These are phyloP conservation scores for Eucalyptus microcorys DNA, from an alignment of 345 rosid species.

Conservation along the genomic window DNA sequence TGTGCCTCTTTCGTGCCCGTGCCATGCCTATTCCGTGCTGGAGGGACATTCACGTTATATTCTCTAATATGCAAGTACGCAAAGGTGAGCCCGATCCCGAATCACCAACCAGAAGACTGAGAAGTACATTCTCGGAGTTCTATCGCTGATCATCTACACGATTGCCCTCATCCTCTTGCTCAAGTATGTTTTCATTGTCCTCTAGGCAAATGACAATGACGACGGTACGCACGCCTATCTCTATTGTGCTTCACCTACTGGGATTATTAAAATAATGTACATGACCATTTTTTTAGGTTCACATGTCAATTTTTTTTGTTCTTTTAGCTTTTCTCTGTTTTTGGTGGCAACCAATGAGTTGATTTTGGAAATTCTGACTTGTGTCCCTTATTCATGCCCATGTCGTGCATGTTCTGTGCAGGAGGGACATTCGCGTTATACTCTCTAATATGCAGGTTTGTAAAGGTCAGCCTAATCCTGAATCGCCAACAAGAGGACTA, in stretches of 20 bases:
- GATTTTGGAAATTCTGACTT: too few relatives aligned
- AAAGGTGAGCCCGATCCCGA: too few relatives aligned
- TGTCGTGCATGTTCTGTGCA: not conserved
- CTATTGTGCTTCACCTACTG: too few relatives aligned
- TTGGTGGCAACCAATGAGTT: too few relatives aligned
- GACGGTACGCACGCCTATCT: slow-evolving; percentile 23
- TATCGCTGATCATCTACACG: slow-evolving; percentile 63
- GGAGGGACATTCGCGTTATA: slow-evolving; percentile 81
- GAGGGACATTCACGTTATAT: slow-evolving; percentile 74
- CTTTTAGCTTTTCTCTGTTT: too few relatives aligned
- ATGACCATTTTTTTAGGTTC: too few relatives aligned
- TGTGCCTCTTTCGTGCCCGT: too few relatives aligned
- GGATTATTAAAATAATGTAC: too few relatives aligned
- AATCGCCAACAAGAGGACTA: slow-evolving; percentile 56
- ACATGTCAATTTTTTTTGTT: too few relatives aligned
- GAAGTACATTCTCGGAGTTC: slow-evolving; percentile 29
- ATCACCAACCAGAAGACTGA: slow-evolving; percentile 48
- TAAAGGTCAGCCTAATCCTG: slow-evolving; percentile 42
- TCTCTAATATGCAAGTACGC: too few relatives aligned
- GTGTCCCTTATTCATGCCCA: too few relatives aligned
- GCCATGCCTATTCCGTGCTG: not conserved
- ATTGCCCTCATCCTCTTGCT: slow-evolving; percentile 34
- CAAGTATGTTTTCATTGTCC: slow-evolving; percentile 59
- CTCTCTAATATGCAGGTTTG: slow-evolving; percentile 43
- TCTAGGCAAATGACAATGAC: slow-evolving; percentile 67